These are phyloP conservation scores for Cornus kousa DNA, from an alignment of 148 eudicot genomes.

Conservation along the genomic window DNA sequence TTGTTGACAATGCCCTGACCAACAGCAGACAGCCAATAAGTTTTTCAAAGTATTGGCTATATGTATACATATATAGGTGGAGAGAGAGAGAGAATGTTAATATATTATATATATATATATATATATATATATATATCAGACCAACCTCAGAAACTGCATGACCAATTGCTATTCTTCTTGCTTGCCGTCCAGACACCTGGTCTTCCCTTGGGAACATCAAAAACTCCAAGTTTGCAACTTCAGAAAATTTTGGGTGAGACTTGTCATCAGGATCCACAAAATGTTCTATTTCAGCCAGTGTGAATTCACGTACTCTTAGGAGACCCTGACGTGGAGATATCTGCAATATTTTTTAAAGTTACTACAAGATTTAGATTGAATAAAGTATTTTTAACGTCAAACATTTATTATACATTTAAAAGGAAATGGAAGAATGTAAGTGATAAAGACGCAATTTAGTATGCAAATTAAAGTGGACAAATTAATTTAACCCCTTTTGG, in stretches of 20 bases:
- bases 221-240: slow-evolving; percentile 71
- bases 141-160: slow-evolving; percentile 82
- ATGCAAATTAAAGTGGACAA: no score
- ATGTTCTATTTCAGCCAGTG: slow-evolving; percentile 93
- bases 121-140: slow-evolving; percentile 2
- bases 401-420: background rate
- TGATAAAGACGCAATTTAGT: background rate
- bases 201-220: slow-evolving; percentile 94
- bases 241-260: slow-evolving; percentile 83
- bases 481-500: no score
- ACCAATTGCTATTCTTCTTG: slow-evolving; percentile 57
- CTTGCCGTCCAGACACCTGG: slow-evolving; percentile 80
- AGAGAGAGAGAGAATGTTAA: background rate
- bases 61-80: background rate
- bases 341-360: slow-evolving; percentile 34
- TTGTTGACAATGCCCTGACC: slow-evolving; percentile 83
- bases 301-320: slow-evolving; percentile 91
- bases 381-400: background rate
- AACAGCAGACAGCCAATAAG: slow-evolving; percentile 13
- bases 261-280: slow-evolving; percentile 96
- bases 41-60: background rate
- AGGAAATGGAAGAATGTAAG: background rate
- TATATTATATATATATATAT: background rate
- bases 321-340: slow-evolving; percentile 99
- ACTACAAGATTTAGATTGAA: background rate